phyloP scores from a whole-genome alignment of 2,329 filamentous ascomycete genomes.

The Piedraia hortae region DNA sequence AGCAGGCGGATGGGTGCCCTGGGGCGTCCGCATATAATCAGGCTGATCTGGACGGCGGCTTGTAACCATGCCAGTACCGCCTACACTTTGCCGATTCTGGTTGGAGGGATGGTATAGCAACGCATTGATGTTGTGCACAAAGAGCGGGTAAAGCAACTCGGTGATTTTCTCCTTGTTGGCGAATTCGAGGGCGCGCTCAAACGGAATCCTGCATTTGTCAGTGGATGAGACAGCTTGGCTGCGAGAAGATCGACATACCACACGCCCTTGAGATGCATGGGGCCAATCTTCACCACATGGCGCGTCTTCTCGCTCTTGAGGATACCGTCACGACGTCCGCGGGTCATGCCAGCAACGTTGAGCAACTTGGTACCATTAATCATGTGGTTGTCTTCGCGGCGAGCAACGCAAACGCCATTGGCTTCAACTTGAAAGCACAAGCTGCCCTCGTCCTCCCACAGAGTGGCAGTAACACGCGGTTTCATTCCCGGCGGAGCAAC shows the following conservation, averaged over 20 bases:
- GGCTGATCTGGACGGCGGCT: slow-evolving; percentile 30
- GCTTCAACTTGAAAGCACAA: slow-evolving; percentile 95
- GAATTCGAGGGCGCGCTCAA: slow-evolving; percentile 89
- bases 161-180: slow-evolving; percentile 99
- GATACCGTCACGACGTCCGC: slow-evolving; percentile 82
- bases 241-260: slow-evolving; percentile 33
- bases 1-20: slow-evolving; percentile 33
- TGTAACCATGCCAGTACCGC: slow-evolving; percentile 38
- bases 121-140: slow-evolving; percentile 89
- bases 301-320: slow-evolving; percentile 92
- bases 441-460: slow-evolving; percentile 97
- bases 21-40: slow-evolving; percentile 31
- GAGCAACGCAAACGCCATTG: slow-evolving; percentile 79
- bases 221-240: slow-evolving; percentile 3
- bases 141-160: slow-evolving; percentile 76
- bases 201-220: slow-evolving; percentile 49
- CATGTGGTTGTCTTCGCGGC: slow-evolving; percentile 95
- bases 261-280: slow-evolving; percentile 95
- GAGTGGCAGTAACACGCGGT: slow-evolving; percentile 76
- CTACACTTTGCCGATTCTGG: slow-evolving; percentile 40
- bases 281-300: slow-evolving; percentile 94
- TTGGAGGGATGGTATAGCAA: slow-evolving; percentile 85
- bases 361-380: slow-evolving; percentile 94
- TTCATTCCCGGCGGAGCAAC: slow-evolving; percentile 83
- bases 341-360: slow-evolving; percentile 94